These are phyloP conservation scores for Dactylorhiza incarnata DNA, from an alignment of 106 monocot genomes.

Conservation along the genomic window DNA sequence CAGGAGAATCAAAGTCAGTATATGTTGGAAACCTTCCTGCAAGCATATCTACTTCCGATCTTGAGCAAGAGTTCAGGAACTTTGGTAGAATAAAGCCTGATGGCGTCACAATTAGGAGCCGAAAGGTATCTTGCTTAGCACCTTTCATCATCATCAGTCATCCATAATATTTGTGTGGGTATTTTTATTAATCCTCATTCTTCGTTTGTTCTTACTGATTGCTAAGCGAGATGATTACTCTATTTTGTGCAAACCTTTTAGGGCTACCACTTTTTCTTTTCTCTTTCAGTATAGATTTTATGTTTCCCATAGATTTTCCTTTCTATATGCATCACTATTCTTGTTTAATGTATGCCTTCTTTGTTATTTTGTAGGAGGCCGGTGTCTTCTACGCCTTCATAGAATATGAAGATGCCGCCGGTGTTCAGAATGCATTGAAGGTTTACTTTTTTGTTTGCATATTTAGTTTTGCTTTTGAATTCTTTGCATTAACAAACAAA, in stretches of 20 bases:
- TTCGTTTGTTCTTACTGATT: background rate
- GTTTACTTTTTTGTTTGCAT: constrained; percentile 11
- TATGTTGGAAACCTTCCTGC: constrained; percentile 67
- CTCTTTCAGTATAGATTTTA: background rate
- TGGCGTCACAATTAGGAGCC: constrained; percentile 48
- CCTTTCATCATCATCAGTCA: background rate
- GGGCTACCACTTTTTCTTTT: background rate
- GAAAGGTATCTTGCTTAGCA: constrained; percentile 38
- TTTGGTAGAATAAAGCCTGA: constrained; percentile 54
- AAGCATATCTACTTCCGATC: constrained; percentile 33
- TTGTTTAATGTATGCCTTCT: background rate
- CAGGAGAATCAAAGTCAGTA: constrained; percentile 73
- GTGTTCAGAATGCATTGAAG: constrained; percentile 73
- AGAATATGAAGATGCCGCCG: constrained; percentile 64
- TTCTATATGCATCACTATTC: background rate
- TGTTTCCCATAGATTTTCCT: too few species aligned
- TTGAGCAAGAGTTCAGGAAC: constrained; percentile 59
- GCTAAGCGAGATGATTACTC: background rate
- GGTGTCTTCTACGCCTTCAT: constrained; percentile 75
- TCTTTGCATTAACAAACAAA: too few species aligned
- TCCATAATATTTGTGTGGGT: background rate
- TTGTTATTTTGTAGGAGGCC: constrained; percentile 45
- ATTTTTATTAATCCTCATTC: background rate
- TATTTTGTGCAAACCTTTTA: background rate
- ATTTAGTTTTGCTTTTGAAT: background rate